phyloP scores from a whole-genome alignment of 352 stramenopile species.

The Globisporangium heterothallicum region DNA sequence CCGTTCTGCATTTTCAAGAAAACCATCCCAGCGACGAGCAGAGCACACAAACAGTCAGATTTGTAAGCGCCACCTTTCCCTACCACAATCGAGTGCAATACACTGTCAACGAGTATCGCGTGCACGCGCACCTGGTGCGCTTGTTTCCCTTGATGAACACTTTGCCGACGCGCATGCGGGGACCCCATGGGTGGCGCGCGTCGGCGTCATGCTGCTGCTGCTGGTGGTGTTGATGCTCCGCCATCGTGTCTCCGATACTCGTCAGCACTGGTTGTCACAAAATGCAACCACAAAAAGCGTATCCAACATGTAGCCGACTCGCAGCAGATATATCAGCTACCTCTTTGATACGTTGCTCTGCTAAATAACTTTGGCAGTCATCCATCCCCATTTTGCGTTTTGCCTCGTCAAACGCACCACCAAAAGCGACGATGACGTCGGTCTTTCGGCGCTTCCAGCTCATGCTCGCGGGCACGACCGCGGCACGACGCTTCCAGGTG shows the following conservation, averaged over 20 bases:
- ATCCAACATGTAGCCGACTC: not conserved
- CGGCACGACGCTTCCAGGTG: slow-evolving; percentile 79
- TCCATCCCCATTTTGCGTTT: not conserved
- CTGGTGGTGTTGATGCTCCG: slow-evolving; percentile 8
- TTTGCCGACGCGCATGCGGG: slow-evolving; percentile 78
- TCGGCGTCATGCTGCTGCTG: slow-evolving; percentile 14
- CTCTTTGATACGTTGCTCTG: not conserved
- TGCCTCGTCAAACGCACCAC: not conserved
- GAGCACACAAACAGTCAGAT: not conserved
- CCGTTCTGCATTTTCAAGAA: slow-evolving; percentile 29
- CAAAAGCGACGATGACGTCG: slow-evolving; percentile 39
- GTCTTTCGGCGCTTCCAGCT: slow-evolving; percentile 75
- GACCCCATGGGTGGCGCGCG: slow-evolving; percentile 63
- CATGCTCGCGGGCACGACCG: slow-evolving; percentile 68
- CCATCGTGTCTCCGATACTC: slow-evolving; percentile 1
- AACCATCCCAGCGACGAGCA: no score
- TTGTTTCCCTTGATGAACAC: slow-evolving; percentile 87
- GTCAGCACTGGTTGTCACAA: slow-evolving; percentile 1
- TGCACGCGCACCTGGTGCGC: slow-evolving; percentile 61
- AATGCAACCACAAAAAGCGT: not conserved
- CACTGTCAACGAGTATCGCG: not conserved
- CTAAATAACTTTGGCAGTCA: not conserved
- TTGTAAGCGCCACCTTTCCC: not conserved
- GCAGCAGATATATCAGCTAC: not conserved
- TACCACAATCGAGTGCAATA: not conserved